Percentiles rank a stretch among this genome's conserved stretches.
Evolutionary conservation across 495 filamentous ascomycete genomes (phyloP).

Genomic region (Penicillium daleae): DNA sequence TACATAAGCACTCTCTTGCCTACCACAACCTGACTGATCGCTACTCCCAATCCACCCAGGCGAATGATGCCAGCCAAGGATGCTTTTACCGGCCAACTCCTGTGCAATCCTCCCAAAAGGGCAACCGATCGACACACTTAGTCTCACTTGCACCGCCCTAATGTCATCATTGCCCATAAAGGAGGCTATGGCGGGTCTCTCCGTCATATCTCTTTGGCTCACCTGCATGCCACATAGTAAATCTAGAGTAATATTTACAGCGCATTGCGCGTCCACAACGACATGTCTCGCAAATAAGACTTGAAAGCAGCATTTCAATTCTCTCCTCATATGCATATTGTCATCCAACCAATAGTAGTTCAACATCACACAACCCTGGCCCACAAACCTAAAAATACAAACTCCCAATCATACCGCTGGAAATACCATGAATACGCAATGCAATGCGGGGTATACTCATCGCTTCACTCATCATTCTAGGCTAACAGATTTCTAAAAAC

Average conservation of each 20-base stretch:
- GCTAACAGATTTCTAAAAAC: constrained; percentile 17
- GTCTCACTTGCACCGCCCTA: constrained; percentile 16
- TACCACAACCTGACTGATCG: background rate
- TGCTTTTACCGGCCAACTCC: constrained; percentile 12
- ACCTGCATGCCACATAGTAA: background rate
- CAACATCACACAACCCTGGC: background rate
- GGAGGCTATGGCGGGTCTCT: background rate
- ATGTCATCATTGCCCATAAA: background rate
- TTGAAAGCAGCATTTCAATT: background rate
- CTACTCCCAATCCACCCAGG: background rate
- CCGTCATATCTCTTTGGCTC: background rate
- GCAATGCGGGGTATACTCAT: background rate
- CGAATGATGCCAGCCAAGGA: constrained; percentile 18
- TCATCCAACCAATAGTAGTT: background rate
- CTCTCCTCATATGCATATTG: background rate
- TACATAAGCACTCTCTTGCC: background rate
- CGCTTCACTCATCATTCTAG: background rate
- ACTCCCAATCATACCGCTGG: background rate
- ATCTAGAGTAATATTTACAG: constrained; percentile 1
- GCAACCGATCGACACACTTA: constrained; percentile 14
- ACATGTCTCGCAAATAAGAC: background rate
- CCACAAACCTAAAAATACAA: background rate
- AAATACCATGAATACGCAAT: background rate
- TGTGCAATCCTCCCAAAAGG: constrained; percentile 1
- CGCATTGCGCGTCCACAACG: background rate